phyloP scores from a whole-genome alignment of 2,329 filamentous ascomycete genomes.

The Blastomyces gilchristii region DNA sequence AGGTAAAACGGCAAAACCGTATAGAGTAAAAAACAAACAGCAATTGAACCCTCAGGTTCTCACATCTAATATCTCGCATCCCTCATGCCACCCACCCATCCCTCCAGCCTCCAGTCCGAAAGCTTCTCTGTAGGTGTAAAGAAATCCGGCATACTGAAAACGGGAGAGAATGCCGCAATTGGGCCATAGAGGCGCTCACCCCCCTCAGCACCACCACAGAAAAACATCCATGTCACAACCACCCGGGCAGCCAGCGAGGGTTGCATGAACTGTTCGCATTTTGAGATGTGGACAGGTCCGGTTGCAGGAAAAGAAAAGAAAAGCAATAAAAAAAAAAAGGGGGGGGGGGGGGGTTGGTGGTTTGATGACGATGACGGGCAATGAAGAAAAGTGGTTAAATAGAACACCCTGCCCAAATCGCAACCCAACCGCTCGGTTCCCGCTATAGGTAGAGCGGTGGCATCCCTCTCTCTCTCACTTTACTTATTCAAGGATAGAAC shows the following conservation, averaged over 20 bases:
- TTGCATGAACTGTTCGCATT: conserved; percentile 5
- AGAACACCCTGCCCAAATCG: not conserved
- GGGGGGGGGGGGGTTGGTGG: not conserved
- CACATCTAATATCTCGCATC: not conserved
- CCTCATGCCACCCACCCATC: not conserved
- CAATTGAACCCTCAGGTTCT: not conserved
- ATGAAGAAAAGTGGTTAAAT: not conserved
- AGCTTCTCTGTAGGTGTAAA: too few relatives aligned
- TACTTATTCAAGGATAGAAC: too few relatives aligned
- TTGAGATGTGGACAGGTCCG: not conserved
- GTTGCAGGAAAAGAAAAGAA: not conserved
- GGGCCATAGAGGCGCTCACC: not conserved
- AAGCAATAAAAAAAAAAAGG: too few relatives aligned
- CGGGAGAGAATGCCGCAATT: not conserved
- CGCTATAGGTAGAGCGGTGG: not conserved
- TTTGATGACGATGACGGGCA: not conserved
- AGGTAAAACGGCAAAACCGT: not conserved
- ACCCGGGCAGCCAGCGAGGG: conserved; percentile 1
- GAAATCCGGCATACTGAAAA: not conserved
- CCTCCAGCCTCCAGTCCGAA: not conserved
- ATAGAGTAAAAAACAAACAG: not conserved
- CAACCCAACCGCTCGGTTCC: not conserved
- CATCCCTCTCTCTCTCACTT: not conserved
- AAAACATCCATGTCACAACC: conserved; percentile 3
- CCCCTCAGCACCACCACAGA: conserved; percentile 4